Percentiles rank a stretch among this genome's conserved stretches.
phyloP scores from a whole-genome alignment of 345 rosid species.

The Balakata baccata region DNA sequence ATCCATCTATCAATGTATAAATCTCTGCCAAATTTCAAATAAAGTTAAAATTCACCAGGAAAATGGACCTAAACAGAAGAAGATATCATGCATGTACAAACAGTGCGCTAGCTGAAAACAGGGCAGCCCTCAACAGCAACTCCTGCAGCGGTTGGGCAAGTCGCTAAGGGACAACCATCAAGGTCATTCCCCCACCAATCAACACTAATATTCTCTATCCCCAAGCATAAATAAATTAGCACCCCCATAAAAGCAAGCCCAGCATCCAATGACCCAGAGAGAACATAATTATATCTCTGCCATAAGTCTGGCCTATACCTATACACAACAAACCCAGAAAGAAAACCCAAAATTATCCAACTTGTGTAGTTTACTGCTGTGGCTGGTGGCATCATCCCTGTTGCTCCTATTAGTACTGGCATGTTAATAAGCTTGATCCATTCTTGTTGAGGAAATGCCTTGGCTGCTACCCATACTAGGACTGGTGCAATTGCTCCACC shows the following conservation, averaged over 20 bases:
- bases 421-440: slow-evolving; percentile 89
- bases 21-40: no score
- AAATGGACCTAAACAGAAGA: no score
- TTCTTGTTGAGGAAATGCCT: slow-evolving; percentile 66
- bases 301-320: slow-evolving; percentile 74
- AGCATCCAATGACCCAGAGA: slow-evolving; percentile 90
- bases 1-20: no score
- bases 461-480: slow-evolving; percentile 75
- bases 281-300: slow-evolving; percentile 82
- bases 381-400: slow-evolving; percentile 89
- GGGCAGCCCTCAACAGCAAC: slow-evolving; percentile 77
- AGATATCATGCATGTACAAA: no score
- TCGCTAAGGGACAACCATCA: slow-evolving; percentile 88
- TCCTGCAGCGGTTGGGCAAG: slow-evolving; percentile 77
- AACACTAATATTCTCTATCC: slow-evolving; percentile 57
- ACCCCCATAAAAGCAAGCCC: slow-evolving; percentile 98
- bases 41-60: no score
- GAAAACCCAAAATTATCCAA: slow-evolving; percentile 73
- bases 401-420: slow-evolving; percentile 85
- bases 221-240: slow-evolving; percentile 75
- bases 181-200: slow-evolving; percentile 98
- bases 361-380: slow-evolving; percentile 98
- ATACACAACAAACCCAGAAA: slow-evolving; percentile 79
- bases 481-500: slow-evolving; percentile 73
- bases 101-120: slow-evolving; percentile 37